A percentile compares a stretch with the other conserved stretches of the same genome.
These are phyloP conservation scores for Usnea hakonensis DNA, from an alignment of 495 filamentous ascomycete genomes.

Conservation along the genomic window DNA sequence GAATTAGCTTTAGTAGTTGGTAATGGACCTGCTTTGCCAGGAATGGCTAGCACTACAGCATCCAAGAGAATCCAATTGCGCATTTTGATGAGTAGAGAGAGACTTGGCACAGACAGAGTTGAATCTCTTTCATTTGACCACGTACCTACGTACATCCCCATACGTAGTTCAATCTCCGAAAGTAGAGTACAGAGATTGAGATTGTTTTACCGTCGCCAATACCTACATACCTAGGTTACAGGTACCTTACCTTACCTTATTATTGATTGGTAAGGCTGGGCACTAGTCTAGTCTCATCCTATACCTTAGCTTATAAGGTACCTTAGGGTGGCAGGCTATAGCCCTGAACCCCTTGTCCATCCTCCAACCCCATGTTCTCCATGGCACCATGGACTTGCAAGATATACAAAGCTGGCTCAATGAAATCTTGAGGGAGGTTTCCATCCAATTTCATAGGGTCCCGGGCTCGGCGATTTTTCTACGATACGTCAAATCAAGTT, in stretches of 20 bases:
- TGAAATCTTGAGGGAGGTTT: conserved; percentile 56
- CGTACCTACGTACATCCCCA: background rate
- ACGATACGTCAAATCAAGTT: conserved; percentile 90
- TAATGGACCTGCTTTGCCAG: conserved; percentile 16
- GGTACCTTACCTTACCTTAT: too few species aligned
- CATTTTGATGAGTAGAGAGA: conserved; percentile 12
- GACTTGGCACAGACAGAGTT: conserved; percentile 11
- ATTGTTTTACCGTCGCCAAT: too few species aligned
- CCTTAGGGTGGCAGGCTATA: background rate
- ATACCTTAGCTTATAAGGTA: background rate
- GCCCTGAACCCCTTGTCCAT: too few species aligned
- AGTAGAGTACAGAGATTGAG: too few species aligned
- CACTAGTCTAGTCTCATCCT: background rate
- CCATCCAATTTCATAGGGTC: conserved; percentile 71
- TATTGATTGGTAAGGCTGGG: conserved; percentile 5
- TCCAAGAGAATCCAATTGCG: background rate
- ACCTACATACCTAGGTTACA: too few species aligned
- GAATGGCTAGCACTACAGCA: conserved; percentile 14
- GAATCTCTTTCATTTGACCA: background rate
- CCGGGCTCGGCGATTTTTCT: conserved; percentile 91
- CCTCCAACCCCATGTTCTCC: background rate
- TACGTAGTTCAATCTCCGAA: too few species aligned
- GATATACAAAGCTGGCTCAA: conserved; percentile 66
- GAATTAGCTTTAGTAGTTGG: conserved; percentile 4
- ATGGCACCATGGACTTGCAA: conserved; percentile 64